Conservation (phyloP, 768 basidiomycete genomes). For the Tubosaeta sp. region DNA sequence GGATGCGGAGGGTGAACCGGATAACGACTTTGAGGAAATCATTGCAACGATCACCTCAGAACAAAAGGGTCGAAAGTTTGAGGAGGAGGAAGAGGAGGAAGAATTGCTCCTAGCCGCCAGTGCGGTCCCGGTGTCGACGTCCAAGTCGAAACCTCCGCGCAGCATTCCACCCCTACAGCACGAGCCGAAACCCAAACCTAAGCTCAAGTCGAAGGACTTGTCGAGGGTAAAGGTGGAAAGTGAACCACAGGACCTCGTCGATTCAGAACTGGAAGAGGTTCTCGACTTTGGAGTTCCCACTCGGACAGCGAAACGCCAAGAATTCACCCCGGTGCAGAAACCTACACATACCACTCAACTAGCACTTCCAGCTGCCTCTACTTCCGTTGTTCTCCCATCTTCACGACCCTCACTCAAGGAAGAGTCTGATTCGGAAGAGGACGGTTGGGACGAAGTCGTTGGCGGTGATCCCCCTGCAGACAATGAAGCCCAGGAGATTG, state of each 20-base stretch:
- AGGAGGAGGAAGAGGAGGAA: conserved; percentile 31
- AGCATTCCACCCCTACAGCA: conserved; percentile 21
- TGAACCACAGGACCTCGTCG: conserved; percentile 13
- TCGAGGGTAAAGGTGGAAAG: conserved; percentile 22
- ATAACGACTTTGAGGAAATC: conserved; percentile 43
- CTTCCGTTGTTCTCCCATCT: conserved; percentile 29
- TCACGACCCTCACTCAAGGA: conserved; percentile 25
- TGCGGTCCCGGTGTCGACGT: conserved; percentile 15
- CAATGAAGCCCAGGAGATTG: conserved; percentile 32
- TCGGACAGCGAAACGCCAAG: conserved; percentile 33
- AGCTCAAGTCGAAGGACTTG: conserved; percentile 22
- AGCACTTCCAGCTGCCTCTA: conserved; percentile 36
- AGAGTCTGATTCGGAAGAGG: conserved; percentile 44
- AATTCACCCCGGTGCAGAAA: conserved; percentile 21
- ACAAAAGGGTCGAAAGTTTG: conserved; percentile 26
- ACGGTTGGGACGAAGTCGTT: conserved; percentile 50
- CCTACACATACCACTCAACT: conserved; percentile 22
- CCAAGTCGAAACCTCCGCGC: conserved; percentile 32
- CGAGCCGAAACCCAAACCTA: conserved; percentile 22
- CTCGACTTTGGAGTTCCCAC: conserved; percentile 48
- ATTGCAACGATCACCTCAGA: conserved; percentile 27
- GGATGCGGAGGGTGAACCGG: conserved; percentile 38
- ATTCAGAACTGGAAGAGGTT: conserved; percentile 40
- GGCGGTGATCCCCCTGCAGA: conserved; percentile 22
- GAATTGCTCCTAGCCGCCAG: conserved; percentile 26